Conservation (phyloP, 495 filamentous ascomycete genomes). For the Aspergillus diversus region DNA sequence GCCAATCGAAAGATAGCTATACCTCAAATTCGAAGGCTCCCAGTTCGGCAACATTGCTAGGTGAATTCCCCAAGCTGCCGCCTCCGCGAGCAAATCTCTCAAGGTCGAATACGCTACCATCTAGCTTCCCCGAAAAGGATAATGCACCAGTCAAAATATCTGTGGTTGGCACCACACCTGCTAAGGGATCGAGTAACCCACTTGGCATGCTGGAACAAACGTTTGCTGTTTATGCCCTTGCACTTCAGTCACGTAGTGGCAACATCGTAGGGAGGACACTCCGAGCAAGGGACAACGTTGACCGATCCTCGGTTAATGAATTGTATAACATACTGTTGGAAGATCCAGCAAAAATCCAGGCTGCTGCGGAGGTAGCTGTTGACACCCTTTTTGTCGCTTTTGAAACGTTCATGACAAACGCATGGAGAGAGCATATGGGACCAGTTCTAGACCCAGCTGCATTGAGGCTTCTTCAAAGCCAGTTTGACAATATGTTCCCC, state of each 20-base stretch:
- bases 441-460: constrained; percentile 68
- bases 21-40: constrained; percentile 39
- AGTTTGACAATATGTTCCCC: constrained; percentile 72
- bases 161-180: constrained; percentile 34
- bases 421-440: constrained; percentile 89
- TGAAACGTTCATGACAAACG: constrained; percentile 87
- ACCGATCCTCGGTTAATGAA: constrained; percentile 82
- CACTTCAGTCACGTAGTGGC: constrained; percentile 79
- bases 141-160: constrained; percentile 40
- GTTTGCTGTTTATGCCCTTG: constrained; percentile 80
- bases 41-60: constrained; percentile 41
- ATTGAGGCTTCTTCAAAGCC: constrained; percentile 70
- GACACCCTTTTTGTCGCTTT: constrained; percentile 94
- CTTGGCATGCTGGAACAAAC: constrained; percentile 80
- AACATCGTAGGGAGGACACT: constrained; percentile 79
- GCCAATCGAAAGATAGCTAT: constrained; percentile 40
- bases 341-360: constrained; percentile 72
- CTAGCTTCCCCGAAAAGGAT: constrained; percentile 38
- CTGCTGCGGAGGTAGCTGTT: constrained; percentile 73
- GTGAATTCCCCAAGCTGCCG: constrained; percentile 45
- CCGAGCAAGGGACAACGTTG: constrained; percentile 67
- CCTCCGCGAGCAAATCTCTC: constrained; percentile 39
- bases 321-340: constrained; percentile 88
- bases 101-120: constrained; percentile 47
- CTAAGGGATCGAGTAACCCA: constrained; percentile 50